These are phyloP conservation scores for Phoenix dactylifera DNA, from an alignment of 176 grass and related monocot species.

Conservation along the genomic window DNA sequence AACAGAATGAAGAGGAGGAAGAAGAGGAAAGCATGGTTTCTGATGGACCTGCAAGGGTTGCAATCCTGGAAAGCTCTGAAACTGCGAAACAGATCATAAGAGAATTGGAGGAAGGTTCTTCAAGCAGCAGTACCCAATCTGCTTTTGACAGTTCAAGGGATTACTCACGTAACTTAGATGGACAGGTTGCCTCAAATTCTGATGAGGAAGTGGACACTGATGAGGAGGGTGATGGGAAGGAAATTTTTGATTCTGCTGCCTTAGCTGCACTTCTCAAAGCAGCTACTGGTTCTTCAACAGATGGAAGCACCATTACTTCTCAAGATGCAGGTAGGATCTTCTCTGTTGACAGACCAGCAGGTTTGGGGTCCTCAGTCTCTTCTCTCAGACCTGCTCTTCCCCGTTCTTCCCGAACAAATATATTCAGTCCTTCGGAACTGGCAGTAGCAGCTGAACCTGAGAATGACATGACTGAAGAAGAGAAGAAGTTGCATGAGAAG, in stretches of 20 bases:
- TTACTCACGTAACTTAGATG: no score
- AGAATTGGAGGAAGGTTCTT: conserved; percentile 5
- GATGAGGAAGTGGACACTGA: conserved; percentile 24
- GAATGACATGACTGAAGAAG: conserved; percentile 48
- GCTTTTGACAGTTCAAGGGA: no score
- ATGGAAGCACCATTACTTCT: neutral
- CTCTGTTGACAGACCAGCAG: conserved; percentile 21
- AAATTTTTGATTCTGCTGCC: conserved; percentile 31
- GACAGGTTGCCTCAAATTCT: conserved; percentile 6
- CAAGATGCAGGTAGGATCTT: conserved; percentile 35
- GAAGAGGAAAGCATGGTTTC: conserved; percentile 9
- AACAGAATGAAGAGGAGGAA: conserved; percentile 1
- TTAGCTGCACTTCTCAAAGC: conserved; percentile 41
- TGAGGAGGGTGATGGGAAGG: conserved; percentile 21
- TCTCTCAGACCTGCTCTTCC: conserved; percentile 10
- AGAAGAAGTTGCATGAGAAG: conserved; percentile 74
- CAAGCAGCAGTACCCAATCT: no score
- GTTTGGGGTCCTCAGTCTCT: neutral
- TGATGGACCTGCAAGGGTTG: conserved; percentile 13
- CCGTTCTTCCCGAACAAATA: neutral
- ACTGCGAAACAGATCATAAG: conserved; percentile 13
- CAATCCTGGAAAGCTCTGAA: conserved; percentile 21
- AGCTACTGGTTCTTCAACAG: conserved; percentile 16
- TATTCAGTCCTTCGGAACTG: conserved; percentile 18
- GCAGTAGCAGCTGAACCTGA: conserved; percentile 31